Evolutionary conservation across 2,329 filamentous ascomycete genomes (phyloP).

Genomic region (Davidsoniella neocaledoniae): DNA sequence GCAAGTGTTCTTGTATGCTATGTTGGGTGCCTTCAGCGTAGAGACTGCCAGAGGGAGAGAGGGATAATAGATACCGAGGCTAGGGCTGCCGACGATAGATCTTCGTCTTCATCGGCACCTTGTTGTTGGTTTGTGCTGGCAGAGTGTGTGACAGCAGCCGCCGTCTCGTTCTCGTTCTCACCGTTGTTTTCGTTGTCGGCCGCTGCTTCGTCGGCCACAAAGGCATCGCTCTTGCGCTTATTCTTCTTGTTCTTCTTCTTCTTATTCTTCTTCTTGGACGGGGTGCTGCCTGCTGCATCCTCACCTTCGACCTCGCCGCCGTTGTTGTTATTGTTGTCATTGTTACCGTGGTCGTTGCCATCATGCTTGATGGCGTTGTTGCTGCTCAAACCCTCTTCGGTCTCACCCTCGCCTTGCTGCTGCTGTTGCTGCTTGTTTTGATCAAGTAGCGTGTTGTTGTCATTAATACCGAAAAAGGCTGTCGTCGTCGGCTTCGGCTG

Average conservation of each 20-base stretch:
- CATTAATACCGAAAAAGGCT: background rate
- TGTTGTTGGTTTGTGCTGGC: conserved; percentile 12
- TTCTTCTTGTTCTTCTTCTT: conserved; percentile 10
- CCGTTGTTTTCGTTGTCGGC: conserved; percentile 3
- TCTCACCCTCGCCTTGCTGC: background rate
- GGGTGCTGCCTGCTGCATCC: background rate
- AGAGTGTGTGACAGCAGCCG: conserved; percentile 14
- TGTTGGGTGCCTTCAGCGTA: background rate
- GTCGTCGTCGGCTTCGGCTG: background rate
- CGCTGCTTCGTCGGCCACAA: conserved; percentile 16
- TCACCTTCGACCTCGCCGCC: background rate
- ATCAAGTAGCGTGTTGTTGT: background rate
- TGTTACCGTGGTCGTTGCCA: background rate
- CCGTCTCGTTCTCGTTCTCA: conserved; percentile 11
- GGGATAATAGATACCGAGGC: conserved; percentile 46
- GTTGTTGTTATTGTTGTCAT: background rate
- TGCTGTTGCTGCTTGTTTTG: background rate
- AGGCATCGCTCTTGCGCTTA: conserved; percentile 12
- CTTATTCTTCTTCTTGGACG: conserved; percentile 10
- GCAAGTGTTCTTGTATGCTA: too few relatives aligned
- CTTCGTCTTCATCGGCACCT: conserved; percentile 42
- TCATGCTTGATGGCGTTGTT: background rate
- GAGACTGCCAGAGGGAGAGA: conserved; percentile 20
- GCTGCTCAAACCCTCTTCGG: background rate
- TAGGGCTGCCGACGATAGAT: conserved; percentile 47